Evolutionary conservation across 108 stramenopile genomes (phyloP).

Genomic region (Nitzschia palea): DNA sequence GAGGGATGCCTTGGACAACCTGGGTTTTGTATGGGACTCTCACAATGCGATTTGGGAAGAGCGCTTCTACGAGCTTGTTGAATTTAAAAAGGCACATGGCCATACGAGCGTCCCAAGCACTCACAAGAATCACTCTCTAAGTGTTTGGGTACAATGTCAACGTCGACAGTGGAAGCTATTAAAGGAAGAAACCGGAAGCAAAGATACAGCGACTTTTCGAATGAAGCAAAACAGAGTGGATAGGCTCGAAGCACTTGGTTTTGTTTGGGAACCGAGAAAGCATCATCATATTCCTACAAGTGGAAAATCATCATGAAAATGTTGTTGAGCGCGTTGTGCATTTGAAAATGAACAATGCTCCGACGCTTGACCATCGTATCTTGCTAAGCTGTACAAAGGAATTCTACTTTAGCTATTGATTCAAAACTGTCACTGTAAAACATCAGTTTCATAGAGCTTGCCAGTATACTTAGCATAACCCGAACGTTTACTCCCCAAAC

Average conservation of each 20-base stretch:
- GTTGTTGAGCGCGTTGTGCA: too few species aligned
- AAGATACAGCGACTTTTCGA: slow-evolving; percentile 27
- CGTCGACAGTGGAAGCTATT: slow-evolving; percentile 50
- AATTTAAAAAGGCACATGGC: slow-evolving; percentile 29
- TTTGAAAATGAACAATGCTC: too few species aligned
- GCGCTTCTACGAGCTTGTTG: slow-evolving; percentile 22
- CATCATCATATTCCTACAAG: background rate
- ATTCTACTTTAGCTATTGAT: too few species aligned
- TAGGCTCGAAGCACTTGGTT: slow-evolving; percentile 45
- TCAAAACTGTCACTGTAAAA: too few species aligned
- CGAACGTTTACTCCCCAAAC: too few species aligned
- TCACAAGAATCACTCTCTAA: slow-evolving; percentile 40
- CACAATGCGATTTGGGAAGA: slow-evolving; percentile 34
- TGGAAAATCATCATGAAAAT: too few species aligned
- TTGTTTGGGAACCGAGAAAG: slow-evolving; percentile 39
- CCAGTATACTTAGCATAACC: too few species aligned
- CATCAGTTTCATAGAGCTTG: too few species aligned
- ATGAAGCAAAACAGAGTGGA: slow-evolving; percentile 33
- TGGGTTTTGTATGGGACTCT: slow-evolving; percentile 41
- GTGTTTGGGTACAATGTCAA: slow-evolving; percentile 58
- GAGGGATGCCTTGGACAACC: background rate
- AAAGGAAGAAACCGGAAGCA: slow-evolving; percentile 27
- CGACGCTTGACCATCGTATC: too few species aligned
- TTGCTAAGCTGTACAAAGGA: too few species aligned
- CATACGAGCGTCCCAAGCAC: slow-evolving; percentile 44